phyloP scores from a whole-genome alignment of 805 yeast species.

The Candida maesae region DNA sequence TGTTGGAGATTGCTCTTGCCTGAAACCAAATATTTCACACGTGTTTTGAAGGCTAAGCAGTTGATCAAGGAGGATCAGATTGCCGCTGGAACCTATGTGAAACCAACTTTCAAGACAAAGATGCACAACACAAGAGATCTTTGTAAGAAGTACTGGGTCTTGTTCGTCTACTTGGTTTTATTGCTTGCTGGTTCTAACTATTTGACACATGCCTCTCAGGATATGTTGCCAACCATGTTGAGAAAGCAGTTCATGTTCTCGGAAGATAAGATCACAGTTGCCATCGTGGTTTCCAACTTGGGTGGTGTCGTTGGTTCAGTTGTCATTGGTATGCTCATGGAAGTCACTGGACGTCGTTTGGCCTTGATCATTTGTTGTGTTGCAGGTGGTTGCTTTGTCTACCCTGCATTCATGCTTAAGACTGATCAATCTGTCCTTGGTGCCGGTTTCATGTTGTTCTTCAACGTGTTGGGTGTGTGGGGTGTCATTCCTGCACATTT shows the following conservation, averaged over 20 bases:
- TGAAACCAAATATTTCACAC: slow-evolving; percentile 52
- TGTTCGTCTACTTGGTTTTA: slow-evolving; percentile 52
- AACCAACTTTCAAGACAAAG: slow-evolving; percentile 24
- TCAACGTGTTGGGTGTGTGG: slow-evolving; percentile 69
- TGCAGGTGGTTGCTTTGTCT: slow-evolving; percentile 56
- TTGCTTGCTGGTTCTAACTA: slow-evolving; percentile 69
- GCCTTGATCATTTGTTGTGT: slow-evolving; percentile 48
- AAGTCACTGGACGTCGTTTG: slow-evolving; percentile 60
- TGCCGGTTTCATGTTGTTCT: slow-evolving; percentile 64
- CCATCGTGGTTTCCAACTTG: slow-evolving; percentile 57
- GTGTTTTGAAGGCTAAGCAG: slow-evolving; percentile 29
- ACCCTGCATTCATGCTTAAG: slow-evolving; percentile 51
- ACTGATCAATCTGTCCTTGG: slow-evolving; percentile 41
- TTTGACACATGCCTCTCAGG: slow-evolving; percentile 73
- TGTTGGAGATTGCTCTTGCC: slow-evolving; percentile 54
- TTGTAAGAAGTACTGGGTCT: slow-evolving; percentile 54
- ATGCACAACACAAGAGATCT: slow-evolving; percentile 31
- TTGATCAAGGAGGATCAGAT: slow-evolving; percentile 28
- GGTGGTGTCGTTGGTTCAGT: slow-evolving; percentile 69
- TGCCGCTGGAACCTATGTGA: slow-evolving; percentile 27
- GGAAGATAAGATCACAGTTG: slow-evolving; percentile 49
- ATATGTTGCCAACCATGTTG: slow-evolving; percentile 63
- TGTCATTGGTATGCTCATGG: slow-evolving; percentile 51
- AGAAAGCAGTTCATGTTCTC: slow-evolving; percentile 48
- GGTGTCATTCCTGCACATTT: slow-evolving; percentile 67